Conservation (phyloP, 495 filamentous ascomycete genomes). For the Lasiosphaeris hirsuta region DNA sequence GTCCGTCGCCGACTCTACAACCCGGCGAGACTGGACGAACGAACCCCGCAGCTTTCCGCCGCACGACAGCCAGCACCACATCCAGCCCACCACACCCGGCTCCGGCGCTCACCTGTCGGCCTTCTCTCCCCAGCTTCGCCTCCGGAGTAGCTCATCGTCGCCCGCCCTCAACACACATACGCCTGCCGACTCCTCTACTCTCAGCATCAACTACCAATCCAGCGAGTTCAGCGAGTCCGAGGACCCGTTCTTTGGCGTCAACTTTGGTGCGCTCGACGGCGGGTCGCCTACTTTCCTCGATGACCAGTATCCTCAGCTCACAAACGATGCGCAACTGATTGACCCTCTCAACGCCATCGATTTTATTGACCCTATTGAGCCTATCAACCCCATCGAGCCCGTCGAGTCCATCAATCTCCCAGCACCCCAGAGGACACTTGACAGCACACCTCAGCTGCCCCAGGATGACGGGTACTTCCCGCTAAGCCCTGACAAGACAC, state of each 20-base stretch:
- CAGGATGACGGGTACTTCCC: slow-evolving; percentile 21
- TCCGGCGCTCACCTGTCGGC: slow-evolving; percentile 36
- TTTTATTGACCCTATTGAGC: too few species aligned
- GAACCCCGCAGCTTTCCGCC: slow-evolving; percentile 26
- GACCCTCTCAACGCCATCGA: neutral
- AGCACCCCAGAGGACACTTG: slow-evolving; percentile 12
- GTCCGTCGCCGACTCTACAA: slow-evolving; percentile 22
- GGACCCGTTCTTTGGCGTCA: slow-evolving; percentile 41
- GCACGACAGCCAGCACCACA: slow-evolving; percentile 20
- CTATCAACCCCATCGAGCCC: too few species aligned
- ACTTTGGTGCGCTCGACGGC: slow-evolving; percentile 32
- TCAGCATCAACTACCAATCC: slow-evolving; percentile 40
- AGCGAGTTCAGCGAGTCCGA: slow-evolving; percentile 41
- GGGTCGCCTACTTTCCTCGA: slow-evolving; percentile 37
- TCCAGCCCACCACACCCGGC: slow-evolving; percentile 19
- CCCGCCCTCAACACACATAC: slow-evolving; percentile 37
- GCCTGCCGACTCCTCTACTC: slow-evolving; percentile 40
- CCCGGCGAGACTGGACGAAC: slow-evolving; percentile 21
- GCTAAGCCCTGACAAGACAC: slow-evolving; percentile 35
- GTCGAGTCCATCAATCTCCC: too few species aligned
- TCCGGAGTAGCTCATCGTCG: slow-evolving; percentile 38
- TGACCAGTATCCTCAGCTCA: slow-evolving; percentile 15
- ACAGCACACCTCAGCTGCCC: slow-evolving; percentile 9
- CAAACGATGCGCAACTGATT: slow-evolving; percentile 7
- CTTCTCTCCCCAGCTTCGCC: slow-evolving; percentile 36